Conservation (phyloP, 768 basidiomycete species). For the Calocybe cyanea region DNA sequence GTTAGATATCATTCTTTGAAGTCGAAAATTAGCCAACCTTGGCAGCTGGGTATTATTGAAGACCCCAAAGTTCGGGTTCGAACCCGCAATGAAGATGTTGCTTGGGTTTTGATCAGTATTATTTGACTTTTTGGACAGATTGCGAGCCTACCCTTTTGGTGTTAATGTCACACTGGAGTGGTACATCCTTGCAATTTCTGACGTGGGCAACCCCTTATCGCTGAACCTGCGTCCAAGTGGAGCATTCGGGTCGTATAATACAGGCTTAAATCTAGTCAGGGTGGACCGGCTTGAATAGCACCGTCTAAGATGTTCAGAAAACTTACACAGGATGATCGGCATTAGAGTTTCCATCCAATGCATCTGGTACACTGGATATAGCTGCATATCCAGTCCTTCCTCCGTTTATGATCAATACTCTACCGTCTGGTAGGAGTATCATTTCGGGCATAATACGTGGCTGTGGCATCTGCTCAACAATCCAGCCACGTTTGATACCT, state of each 20-base stretch:
- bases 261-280: constrained; percentile 35
- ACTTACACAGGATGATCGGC: constrained; percentile 24
- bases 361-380: constrained; percentile 26
- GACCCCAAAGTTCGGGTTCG: constrained; percentile 34
- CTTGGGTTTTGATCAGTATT: not conserved
- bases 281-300: constrained; percentile 11
- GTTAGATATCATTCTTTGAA: constrained; percentile 15
- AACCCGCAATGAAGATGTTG: constrained; percentile 31
- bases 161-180: constrained; percentile 57
- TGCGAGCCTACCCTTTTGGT: constrained; percentile 43
- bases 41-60: not conserved
- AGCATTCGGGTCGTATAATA: constrained; percentile 43
- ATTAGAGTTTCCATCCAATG: constrained; percentile 19
- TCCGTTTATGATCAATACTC: constrained; percentile 38
- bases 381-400: constrained; percentile 38
- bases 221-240: constrained; percentile 41
- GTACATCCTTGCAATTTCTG: constrained; percentile 51
- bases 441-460: constrained; percentile 33
- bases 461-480: constrained; percentile 39
- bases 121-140: constrained; percentile 17
- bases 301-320: not conserved
- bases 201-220: constrained; percentile 38
- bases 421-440: constrained; percentile 35
- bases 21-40: not conserved
- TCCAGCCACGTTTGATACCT: constrained; percentile 40